phyloP scores from a whole-genome alignment of 805 yeast species.

The Zygoascus tannicola region DNA sequence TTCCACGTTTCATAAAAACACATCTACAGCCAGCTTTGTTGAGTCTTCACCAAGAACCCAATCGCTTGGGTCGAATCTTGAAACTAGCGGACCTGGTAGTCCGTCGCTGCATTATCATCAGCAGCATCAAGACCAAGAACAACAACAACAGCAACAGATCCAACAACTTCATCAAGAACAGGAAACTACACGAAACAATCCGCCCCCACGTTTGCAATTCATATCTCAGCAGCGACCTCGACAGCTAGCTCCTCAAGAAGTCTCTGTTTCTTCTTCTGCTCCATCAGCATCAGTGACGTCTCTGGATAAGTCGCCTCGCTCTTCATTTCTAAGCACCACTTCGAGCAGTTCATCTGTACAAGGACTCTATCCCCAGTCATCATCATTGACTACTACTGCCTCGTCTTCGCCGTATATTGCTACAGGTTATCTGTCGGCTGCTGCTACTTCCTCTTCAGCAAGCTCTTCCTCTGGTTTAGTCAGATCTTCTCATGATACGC shows the following conservation, averaged over 20 bases:
- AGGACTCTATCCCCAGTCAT: no score
- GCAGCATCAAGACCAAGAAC: no score
- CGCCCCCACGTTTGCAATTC: no score
- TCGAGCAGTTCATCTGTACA: background rate
- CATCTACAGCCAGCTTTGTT: background rate
- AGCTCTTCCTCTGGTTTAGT: no score
- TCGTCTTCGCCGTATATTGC: no score
- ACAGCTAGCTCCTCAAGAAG: background rate
- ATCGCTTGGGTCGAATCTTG: background rate
- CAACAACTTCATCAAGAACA: no score
- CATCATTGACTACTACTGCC: no score
- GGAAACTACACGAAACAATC: no score
- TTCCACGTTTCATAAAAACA: no score
- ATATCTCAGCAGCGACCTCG: background rate
- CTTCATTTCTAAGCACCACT: background rate
- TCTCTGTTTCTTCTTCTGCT: background rate
- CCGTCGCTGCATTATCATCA: background rate
- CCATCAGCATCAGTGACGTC: slow-evolving; percentile 1
- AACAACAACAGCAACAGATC: background rate
- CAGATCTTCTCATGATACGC: no score
- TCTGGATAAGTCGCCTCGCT: background rate
- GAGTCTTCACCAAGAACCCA: background rate
- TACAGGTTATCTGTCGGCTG: no score
- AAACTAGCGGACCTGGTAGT: background rate
- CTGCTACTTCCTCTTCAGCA: no score